These are phyloP conservation scores for Phytophthora chlamydospora DNA, from an alignment of 352 stramenopile genomes.

Conservation along the genomic window DNA sequence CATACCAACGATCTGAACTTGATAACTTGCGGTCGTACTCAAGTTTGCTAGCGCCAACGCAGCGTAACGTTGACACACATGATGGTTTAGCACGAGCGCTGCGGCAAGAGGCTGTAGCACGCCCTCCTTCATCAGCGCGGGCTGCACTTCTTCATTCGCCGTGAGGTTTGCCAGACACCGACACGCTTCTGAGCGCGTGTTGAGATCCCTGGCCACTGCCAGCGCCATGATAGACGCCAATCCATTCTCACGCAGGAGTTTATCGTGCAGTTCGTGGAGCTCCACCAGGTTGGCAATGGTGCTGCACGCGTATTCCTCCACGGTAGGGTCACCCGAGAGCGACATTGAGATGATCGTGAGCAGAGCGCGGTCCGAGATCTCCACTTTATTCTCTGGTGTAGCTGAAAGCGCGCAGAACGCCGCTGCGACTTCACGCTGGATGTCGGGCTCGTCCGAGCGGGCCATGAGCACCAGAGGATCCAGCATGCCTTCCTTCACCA, in stretches of 20 bases:
- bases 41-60: constrained; percentile 95
- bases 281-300: constrained; percentile 96
- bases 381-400: constrained; percentile 96
- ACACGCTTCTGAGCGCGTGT: constrained; percentile 92
- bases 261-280: constrained; percentile 93
- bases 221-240: constrained; percentile 93
- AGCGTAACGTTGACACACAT: constrained; percentile 94
- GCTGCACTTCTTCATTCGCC: constrained; percentile 93
- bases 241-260: constrained; percentile 94
- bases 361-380: constrained; percentile 94
- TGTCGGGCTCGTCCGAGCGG: constrained; percentile 90
- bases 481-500: constrained; percentile 95
- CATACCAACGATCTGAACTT: constrained; percentile 95
- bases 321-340: constrained; percentile 87
- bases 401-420: constrained; percentile 95
- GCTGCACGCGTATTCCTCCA: constrained; percentile 94
- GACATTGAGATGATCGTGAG: constrained; percentile 96
- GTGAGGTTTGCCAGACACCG: constrained; percentile 95
- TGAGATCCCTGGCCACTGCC: constrained; percentile 88
- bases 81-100: constrained; percentile 87
- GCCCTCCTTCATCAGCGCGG: constrained; percentile 92
- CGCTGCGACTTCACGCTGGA: constrained; percentile 93
- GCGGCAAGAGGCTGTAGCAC: constrained; percentile 91
- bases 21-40: constrained; percentile 91
- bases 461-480: constrained; percentile 97